Conservation (phyloP, 805 yeast genomes). For the Wickerhamiella bombiphila region DNA sequence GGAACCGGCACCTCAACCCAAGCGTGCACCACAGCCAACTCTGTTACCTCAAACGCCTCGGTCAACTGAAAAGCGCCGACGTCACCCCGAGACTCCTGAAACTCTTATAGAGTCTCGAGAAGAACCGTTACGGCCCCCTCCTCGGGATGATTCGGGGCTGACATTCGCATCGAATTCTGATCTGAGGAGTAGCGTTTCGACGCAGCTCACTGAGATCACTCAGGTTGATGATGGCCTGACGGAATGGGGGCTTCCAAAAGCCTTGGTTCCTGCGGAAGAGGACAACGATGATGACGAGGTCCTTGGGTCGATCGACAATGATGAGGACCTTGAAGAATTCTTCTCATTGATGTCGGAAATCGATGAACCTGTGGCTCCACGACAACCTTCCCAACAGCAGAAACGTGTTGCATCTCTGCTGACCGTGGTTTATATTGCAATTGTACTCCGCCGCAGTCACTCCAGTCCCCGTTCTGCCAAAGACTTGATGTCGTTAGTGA, state of each 20-base stretch:
- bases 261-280: slow-evolving; percentile 7
- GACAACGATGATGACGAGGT: slow-evolving; percentile 1
- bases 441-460: slow-evolving; percentile 2
- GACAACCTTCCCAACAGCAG: background rate
- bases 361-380: background rate
- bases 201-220: slow-evolving; percentile 8
- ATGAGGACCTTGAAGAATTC: background rate
- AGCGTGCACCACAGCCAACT: too few relatives aligned
- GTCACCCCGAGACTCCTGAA: too few relatives aligned
- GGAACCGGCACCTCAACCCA: too few relatives aligned
- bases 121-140: too few relatives aligned
- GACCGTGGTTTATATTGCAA: slow-evolving; percentile 7
- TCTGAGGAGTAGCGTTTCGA: slow-evolving; percentile 3
- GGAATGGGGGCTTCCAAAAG: slow-evolving; percentile 21
- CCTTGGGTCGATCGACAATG: background rate
- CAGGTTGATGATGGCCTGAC: slow-evolving; percentile 19
- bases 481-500: too few relatives aligned
- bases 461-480: background rate
- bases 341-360: background rate
- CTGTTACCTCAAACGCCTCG: too few relatives aligned
- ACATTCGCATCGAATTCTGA: background rate
- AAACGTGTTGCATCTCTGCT: background rate
- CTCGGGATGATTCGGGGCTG: background rate
- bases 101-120: too few relatives aligned
- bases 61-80: too few relatives aligned